A percentile compares a stretch with the other conserved stretches of the same genome.
phyloP scores from a whole-genome alignment of 1,139 yeast species.

The Wickerhamomyces sp. region DNA sequence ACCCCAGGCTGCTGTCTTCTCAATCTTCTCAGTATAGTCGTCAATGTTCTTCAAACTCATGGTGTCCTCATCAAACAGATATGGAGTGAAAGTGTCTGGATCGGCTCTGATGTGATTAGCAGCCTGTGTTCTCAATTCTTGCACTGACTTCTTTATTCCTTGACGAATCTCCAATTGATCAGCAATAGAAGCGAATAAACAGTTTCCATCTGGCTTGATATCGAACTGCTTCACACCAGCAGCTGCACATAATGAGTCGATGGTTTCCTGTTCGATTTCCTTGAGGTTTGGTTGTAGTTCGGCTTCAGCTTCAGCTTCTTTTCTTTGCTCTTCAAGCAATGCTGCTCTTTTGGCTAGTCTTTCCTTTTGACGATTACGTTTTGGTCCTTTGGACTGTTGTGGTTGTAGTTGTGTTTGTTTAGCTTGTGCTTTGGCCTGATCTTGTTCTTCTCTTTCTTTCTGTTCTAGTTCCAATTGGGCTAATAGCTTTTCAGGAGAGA shows the following conservation, averaged over 20 bases:
- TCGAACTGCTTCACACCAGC: slow-evolving; percentile 51
- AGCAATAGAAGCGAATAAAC: slow-evolving; percentile 78
- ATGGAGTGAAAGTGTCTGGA: slow-evolving; percentile 73
- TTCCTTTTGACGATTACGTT: slow-evolving; percentile 79
- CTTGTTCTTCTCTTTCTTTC: slow-evolving; percentile 19
- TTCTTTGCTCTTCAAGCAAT: slow-evolving; percentile 47
- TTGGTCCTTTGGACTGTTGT: slow-evolving; percentile 17
- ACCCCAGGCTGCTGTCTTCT: slow-evolving; percentile 87
- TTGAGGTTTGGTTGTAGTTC: slow-evolving; percentile 59
- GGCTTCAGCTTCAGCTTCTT: slow-evolving; percentile 72
- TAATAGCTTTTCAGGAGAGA: slow-evolving; percentile 61
- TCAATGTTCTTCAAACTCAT: slow-evolving; percentile 58
- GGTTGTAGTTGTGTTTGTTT: slow-evolving; percentile 7
- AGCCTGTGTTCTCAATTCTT: slow-evolving; percentile 57
- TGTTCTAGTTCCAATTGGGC: slow-evolving; percentile 45
- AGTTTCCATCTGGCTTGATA: slow-evolving; percentile 90
- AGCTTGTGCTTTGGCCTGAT: slow-evolving; percentile 7
- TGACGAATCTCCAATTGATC: slow-evolving; percentile 68
- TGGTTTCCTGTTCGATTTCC: slow-evolving; percentile 62
- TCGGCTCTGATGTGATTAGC: slow-evolving; percentile 60
- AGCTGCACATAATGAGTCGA: slow-evolving; percentile 46
- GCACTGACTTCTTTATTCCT: slow-evolving; percentile 33
- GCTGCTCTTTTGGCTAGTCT: slow-evolving; percentile 73
- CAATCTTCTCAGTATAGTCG: slow-evolving; percentile 65
- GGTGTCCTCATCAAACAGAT: slow-evolving; percentile 72